These are phyloP conservation scores for Boletellus ananiceps DNA, from an alignment of 768 basidiomycete species.

Conservation along the genomic window DNA sequence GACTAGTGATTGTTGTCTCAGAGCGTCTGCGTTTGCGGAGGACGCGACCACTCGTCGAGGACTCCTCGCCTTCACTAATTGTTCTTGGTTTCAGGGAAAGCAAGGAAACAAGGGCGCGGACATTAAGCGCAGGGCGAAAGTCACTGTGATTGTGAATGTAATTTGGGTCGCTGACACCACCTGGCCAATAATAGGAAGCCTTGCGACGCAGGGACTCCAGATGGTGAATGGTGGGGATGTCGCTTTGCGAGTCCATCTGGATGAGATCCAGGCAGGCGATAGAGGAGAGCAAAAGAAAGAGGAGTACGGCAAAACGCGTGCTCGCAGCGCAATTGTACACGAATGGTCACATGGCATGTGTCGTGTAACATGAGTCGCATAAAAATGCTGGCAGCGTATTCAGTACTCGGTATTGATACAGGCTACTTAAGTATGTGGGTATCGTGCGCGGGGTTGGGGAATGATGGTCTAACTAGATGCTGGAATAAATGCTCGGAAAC, in stretches of 20 bases:
- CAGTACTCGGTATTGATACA: constrained; percentile 29
- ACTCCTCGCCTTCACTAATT: neutral
- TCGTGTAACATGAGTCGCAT: neutral
- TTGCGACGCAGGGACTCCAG: constrained; percentile 27
- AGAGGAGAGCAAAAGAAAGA: constrained; percentile 6
- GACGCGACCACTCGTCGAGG: neutral
- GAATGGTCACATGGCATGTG: constrained; percentile 11
- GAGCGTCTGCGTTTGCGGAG: constrained; percentile 20
- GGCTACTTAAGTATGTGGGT: constrained; percentile 21
- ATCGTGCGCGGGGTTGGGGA: constrained; percentile 16
- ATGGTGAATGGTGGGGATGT: constrained; percentile 18
- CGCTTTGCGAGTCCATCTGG: constrained; percentile 7
- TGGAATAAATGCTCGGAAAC: constrained; percentile 18
- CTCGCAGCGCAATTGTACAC: neutral
- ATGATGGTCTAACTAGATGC: constrained; percentile 29
- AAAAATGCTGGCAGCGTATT: neutral
- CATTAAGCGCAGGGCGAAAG: constrained; percentile 31
- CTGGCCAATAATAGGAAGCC: constrained; percentile 25
- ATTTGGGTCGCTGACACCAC: neutral
- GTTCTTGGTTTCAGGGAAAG: constrained; percentile 4
- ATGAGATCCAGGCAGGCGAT: too few species aligned
- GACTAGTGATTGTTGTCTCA: neutral
- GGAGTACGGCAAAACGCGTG: constrained; percentile 3
- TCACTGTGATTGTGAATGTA: neutral
- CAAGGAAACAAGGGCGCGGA: constrained; percentile 22